These are phyloP conservation scores for Naumovozyma dairenensis DNA, from an alignment of 805 yeast genomes.

Conservation along the genomic window DNA sequence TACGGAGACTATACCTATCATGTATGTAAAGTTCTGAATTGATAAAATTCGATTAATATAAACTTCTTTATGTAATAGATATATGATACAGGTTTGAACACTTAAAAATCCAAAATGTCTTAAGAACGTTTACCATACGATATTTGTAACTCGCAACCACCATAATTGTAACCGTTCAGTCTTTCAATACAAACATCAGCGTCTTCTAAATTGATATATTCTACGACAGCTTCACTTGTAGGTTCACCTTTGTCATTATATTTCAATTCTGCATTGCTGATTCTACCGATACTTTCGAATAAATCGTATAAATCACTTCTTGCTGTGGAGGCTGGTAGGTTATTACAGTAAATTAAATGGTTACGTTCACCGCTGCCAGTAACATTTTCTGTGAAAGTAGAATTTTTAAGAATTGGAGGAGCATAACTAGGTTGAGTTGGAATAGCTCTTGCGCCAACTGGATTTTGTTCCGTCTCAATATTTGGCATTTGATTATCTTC, in stretches of 20 bases:
- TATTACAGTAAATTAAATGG: slow-evolving; percentile 54
- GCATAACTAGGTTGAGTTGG: not conserved
- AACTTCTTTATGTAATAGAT: too few relatives aligned
- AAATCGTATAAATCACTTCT: slow-evolving; percentile 75
- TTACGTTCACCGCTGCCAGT: slow-evolving; percentile 51
- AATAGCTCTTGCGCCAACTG: slow-evolving; percentile 5
- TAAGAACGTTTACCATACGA: slow-evolving; percentile 55
- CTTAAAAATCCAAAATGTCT: too few relatives aligned
- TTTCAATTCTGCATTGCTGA: slow-evolving; percentile 68
- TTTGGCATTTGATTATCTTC: not conserved
- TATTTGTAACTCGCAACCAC: slow-evolving; percentile 63
- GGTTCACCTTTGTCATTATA: slow-evolving; percentile 53
- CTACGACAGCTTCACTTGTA: slow-evolving; percentile 78
- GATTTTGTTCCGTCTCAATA: slow-evolving; percentile 5
- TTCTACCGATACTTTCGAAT: slow-evolving; percentile 75
- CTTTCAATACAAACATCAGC: slow-evolving; percentile 70
- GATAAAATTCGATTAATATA: too few relatives aligned
- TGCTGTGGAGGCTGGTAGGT: slow-evolving; percentile 85
- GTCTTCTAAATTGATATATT: slow-evolving; percentile 52
- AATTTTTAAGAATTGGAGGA: slow-evolving; percentile 1
- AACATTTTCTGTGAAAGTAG: slow-evolving; percentile 60
- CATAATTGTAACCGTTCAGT: slow-evolving; percentile 73
- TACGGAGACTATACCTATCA: too few relatives aligned
- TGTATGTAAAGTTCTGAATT: too few relatives aligned
- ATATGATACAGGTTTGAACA: too few relatives aligned